Percentiles rank a stretch among this genome's conserved stretches.
phyloP scores from a whole-genome alignment of 208 protist genomes.

The Leishmania aethiopica region DNA sequence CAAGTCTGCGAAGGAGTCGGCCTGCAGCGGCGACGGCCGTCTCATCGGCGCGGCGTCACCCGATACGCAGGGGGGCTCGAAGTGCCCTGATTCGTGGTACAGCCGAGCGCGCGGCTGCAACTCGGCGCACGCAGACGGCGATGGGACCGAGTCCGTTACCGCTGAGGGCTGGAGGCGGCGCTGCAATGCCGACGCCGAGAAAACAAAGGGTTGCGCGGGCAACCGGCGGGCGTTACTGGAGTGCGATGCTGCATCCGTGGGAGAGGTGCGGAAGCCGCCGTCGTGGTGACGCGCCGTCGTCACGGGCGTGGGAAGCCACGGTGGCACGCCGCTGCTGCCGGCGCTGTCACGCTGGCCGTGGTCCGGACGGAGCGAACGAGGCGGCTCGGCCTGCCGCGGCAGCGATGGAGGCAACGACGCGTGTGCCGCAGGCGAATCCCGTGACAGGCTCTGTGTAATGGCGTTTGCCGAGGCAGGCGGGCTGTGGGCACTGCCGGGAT shows the following conservation, averaged over 20 bases:
- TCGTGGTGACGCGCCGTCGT: background rate
- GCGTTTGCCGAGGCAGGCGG: background rate
- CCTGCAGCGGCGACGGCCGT: background rate
- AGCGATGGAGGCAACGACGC: background rate
- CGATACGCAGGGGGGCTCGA: background rate
- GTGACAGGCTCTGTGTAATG: background rate
- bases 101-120: background rate
- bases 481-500: background rate
- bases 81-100: background rate
- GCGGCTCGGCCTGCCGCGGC: background rate
- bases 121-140: background rate
- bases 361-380: background rate
- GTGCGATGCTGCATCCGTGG: background rate
- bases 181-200: background rate
- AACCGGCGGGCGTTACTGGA: background rate
- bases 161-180: background rate
- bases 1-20: background rate
- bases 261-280: background rate
- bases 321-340: background rate
- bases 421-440: background rate
- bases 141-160: background rate
- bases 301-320: background rate
- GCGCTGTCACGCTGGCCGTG: background rate
- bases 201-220: background rate
- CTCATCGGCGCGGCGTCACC: background rate